Evolutionary conservation across 768 basidiomycete species (phyloP).

Genomic region (Kwoniella dendrophila): DNA sequence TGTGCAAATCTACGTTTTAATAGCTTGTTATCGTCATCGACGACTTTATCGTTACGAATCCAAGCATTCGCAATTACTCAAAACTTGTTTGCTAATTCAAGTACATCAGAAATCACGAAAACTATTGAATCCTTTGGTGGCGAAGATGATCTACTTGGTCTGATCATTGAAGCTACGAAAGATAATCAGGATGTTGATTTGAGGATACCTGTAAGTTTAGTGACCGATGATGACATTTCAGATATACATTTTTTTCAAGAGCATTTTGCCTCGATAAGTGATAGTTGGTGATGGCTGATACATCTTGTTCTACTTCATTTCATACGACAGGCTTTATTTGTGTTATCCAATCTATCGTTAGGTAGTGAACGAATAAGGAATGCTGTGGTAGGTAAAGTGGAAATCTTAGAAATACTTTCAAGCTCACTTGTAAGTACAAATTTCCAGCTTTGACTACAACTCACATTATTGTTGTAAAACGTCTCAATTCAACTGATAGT

Average conservation of each 20-base stretch:
- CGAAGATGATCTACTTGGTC: constrained; percentile 30
- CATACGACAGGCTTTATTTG: constrained; percentile 34
- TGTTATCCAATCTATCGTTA: constrained; percentile 41
- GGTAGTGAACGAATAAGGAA: constrained; percentile 38
- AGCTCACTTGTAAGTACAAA: constrained; percentile 35
- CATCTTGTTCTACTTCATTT: background rate
- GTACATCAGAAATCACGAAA: constrained; percentile 31
- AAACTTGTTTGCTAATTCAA: constrained; percentile 43
- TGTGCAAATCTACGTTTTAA: background rate
- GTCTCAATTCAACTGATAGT: background rate
- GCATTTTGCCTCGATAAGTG: too few relatives aligned
- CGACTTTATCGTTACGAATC: constrained; percentile 23
- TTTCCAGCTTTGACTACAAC: background rate
- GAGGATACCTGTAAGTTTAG: constrained; percentile 32
- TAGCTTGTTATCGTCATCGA: constrained; percentile 18
- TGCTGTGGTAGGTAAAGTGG: constrained; percentile 29
- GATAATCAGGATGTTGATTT: constrained; percentile 30
- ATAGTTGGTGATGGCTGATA: too few relatives aligned
- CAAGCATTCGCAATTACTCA: constrained; percentile 43
- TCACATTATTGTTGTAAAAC: background rate
- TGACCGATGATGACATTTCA: background rate
- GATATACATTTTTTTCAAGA: too few relatives aligned
- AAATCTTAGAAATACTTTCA: constrained; percentile 39
- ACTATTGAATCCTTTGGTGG: constrained; percentile 35
- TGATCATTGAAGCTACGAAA: constrained; percentile 23